phyloP scores from a whole-genome alignment of 2,329 filamentous ascomycete species.

The Phyllosticta ampelicida region DNA sequence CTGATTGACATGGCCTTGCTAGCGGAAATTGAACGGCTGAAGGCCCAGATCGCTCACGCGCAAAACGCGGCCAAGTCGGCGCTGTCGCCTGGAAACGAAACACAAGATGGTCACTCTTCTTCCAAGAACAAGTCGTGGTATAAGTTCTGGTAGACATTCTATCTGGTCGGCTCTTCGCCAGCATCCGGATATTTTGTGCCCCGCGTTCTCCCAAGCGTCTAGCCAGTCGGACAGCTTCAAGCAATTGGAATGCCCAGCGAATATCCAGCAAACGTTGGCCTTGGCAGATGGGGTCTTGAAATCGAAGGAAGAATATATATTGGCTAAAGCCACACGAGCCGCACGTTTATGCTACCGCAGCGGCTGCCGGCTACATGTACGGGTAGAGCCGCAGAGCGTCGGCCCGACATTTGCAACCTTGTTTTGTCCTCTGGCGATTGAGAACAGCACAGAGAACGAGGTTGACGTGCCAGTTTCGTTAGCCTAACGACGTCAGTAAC shows the following conservation, averaged over 20 bases:
- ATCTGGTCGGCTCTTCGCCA: neutral
- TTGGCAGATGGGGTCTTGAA: neutral
- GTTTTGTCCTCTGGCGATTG: neutral
- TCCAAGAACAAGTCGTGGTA: neutral
- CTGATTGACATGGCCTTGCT: neutral
- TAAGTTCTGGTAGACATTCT: neutral
- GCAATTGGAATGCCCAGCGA: neutral
- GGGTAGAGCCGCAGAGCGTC: neutral
- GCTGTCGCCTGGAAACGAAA: neutral
- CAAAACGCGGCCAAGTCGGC: neutral
- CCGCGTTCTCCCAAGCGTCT: neutral
- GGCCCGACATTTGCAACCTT: neutral
- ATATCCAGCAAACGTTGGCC: neutral
- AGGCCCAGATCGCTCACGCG: conserved; percentile 1
- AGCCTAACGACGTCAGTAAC: neutral
- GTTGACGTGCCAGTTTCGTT: neutral
- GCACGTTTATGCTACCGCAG: neutral
- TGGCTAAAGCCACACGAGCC: neutral
- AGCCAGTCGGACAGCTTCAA: neutral
- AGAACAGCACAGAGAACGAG: neutral
- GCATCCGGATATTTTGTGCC: neutral
- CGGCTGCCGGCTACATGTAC: neutral
- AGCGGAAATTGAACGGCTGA: conserved; percentile 6
- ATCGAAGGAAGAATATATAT: neutral
- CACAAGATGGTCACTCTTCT: neutral